phyloP scores from a whole-genome alignment of 2,329 filamentous ascomycete species.

The Alternaria dauci region DNA sequence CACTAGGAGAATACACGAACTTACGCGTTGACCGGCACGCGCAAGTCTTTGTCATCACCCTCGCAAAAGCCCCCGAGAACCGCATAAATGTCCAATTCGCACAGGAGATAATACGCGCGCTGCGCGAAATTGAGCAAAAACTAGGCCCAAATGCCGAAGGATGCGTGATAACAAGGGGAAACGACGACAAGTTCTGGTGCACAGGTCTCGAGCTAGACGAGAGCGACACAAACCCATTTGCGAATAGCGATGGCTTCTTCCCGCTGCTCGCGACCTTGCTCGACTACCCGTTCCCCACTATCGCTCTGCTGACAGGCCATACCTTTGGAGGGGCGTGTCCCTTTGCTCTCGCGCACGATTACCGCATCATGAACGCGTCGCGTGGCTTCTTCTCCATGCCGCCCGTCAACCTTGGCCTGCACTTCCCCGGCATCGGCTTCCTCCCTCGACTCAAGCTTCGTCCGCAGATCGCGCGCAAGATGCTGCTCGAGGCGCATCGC shows the following conservation, averaged over 20 bases:
- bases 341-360: constrained; percentile 59
- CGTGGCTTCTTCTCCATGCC: constrained; percentile 54
- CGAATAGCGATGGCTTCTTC: constrained; percentile 66
- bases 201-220: constrained; percentile 61
- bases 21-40: constrained; percentile 58
- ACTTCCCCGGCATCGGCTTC: constrained; percentile 64
- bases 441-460: constrained; percentile 62
- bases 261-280: constrained; percentile 61
- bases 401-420: constrained; percentile 63
- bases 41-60: constrained; percentile 62
- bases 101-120: constrained; percentile 62
- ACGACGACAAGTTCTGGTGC: constrained; percentile 62
- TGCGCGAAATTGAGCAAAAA: constrained; percentile 57
- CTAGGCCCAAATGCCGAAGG: constrained; percentile 60
- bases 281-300: constrained; percentile 60
- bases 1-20: constrained; percentile 50
- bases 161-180: constrained; percentile 62
- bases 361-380: constrained; percentile 52
- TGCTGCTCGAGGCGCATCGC: constrained; percentile 64
- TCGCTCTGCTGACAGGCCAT: constrained; percentile 59
- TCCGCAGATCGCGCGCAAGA: constrained; percentile 62
- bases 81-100: constrained; percentile 60
- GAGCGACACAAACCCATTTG: constrained; percentile 59
- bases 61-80: constrained; percentile 65
- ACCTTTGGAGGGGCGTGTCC: constrained; percentile 61